These are phyloP conservation scores for Phytophthora pluvialis DNA, from an alignment of 352 stramenopile species.

Conservation along the genomic window DNA sequence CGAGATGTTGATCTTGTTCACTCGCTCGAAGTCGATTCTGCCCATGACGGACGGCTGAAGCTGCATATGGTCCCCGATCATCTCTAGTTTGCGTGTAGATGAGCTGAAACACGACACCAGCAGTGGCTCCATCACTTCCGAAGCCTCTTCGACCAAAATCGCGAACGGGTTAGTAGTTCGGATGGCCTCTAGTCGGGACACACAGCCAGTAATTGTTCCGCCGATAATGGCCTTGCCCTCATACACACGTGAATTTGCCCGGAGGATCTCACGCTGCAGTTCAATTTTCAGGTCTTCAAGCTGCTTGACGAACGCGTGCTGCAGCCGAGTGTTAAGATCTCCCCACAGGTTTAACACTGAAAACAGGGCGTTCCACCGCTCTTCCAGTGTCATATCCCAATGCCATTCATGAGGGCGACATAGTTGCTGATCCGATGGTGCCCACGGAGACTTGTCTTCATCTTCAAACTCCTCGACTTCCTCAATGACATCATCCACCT, in stretches of 20 bases:
- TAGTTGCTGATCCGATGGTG: conserved; percentile 23
- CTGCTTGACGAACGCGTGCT: conserved; percentile 25
- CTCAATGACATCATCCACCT: conserved; percentile 28
- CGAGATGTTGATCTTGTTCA: conserved; percentile 90
- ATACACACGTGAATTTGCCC: conserved; percentile 76
- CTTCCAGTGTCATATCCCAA: conserved; percentile 72
- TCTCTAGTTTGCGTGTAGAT: conserved; percentile 87
- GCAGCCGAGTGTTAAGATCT: conserved; percentile 30
- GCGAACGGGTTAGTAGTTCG: conserved; percentile 86
- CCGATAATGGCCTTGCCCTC: conserved; percentile 87
- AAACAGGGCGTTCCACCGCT: conserved; percentile 56
- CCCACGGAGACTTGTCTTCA: conserved; percentile 34
- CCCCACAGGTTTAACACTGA: conserved; percentile 36
- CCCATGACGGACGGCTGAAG: conserved; percentile 86
- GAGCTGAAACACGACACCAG: conserved; percentile 85
- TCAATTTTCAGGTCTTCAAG: conserved; percentile 51
- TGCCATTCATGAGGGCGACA: conserved; percentile 52
- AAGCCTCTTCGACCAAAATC: conserved; percentile 88
- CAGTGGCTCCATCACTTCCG: conserved; percentile 88
- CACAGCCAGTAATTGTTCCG: conserved; percentile 87
- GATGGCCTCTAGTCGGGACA: conserved; percentile 82
- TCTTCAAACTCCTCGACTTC: conserved; percentile 42
- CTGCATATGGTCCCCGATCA: conserved; percentile 91
- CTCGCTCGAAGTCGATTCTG: conserved; percentile 81
- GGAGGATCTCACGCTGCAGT: conserved; percentile 64